Base-by-base conservation (phyloP, 2,329 filamentous ascomycete species). In the Colletotrichum sublineola region DNA sequence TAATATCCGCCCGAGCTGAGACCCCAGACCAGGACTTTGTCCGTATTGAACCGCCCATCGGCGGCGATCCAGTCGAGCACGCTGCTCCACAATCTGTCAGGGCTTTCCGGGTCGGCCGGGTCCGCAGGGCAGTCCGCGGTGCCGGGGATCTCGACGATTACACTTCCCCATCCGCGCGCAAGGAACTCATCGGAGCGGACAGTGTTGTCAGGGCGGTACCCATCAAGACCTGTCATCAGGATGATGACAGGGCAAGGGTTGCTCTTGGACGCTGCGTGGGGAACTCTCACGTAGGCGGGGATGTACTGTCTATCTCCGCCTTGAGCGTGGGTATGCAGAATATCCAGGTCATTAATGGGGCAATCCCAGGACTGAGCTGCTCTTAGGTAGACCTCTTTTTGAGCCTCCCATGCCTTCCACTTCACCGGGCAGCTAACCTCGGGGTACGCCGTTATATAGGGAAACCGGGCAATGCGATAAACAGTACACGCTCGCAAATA, bases 381-480 rank as follows among this genome's bases (percentile, higher is more conserved):
- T 77, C 89, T 89, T 61, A 89, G 79, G 74, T 92, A 93, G 0
- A 87, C 86, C 38, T 85, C 80, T 79, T 94, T 94, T 76, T 93
- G 91, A 67, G 86, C 82, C 75, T 86, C 83, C 88, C 92, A 94
- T 1, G 91, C 92, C 38, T 85, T 79, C 75, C 89, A 87, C 80
- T 94, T 91, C 60, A 81, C 78, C 1, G 80, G 78, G 55, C 83
- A 82, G 75, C 76, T 84, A 52, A 83, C 73, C 2, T 71, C 63
- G 0, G 85, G 84, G 62, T 80, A 82, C 4, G 78, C 75, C 3
- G 82, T 80, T 74, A 88, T 83, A 75, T 88, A 87, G 4, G 93
- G 92, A 77, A 95, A 94, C 20, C 93, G 87, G 0, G 91, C 87
- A 75, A 95, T 94, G 64, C 93, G 88, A 80, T 93, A 91, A n/a